Evolutionary conservation across 1,284 basidiomycete genomes (phyloP).

Genomic region (Mrakiaceae sp.): DNA sequence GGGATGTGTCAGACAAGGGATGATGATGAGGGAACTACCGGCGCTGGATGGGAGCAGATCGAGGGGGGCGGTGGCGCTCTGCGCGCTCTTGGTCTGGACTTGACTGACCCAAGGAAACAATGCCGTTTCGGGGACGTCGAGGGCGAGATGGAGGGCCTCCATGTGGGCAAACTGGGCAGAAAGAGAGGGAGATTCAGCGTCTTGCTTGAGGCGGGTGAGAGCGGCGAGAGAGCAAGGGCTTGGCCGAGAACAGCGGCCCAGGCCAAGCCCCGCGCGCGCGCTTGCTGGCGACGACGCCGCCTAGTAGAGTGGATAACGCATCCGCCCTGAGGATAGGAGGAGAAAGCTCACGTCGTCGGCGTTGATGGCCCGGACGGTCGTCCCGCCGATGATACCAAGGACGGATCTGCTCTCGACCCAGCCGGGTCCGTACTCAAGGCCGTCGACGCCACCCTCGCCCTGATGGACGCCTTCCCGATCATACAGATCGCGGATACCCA

Average conservation of each 20-base stretch:
- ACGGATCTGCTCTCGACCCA: conserved; percentile 8
- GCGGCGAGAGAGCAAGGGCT: neutral
- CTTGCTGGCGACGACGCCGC: neutral
- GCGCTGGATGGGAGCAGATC: neutral
- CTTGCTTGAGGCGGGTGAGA: neutral
- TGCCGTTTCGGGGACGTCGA: conserved; percentile 16
- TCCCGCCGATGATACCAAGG: conserved; percentile 5
- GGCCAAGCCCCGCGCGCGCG: too few relatives aligned
- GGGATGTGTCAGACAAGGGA: too few relatives aligned
- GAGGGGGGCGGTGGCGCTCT: too few relatives aligned
- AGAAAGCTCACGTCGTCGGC: conserved; percentile 9
- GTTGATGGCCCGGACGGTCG: conserved; percentile 6
- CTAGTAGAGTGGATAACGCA: too few relatives aligned
- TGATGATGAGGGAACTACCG: too few relatives aligned
- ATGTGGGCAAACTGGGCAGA: conserved; percentile 8
- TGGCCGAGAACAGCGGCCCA: neutral
- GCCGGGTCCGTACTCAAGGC: conserved; percentile 3
- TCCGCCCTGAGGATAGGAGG: neutral
- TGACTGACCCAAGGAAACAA: conserved; percentile 16
- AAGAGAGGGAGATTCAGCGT: neutral
- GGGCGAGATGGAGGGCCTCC: conserved; percentile 11
- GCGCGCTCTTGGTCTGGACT: too few relatives aligned
- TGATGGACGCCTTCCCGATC: conserved; percentile 16
- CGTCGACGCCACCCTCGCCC: conserved; percentile 3
- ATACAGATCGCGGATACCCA: neutral